These are phyloP conservation scores for Trebouxia sp. DNA, from an alignment of 139 green algal species.

Conservation along the genomic window DNA sequence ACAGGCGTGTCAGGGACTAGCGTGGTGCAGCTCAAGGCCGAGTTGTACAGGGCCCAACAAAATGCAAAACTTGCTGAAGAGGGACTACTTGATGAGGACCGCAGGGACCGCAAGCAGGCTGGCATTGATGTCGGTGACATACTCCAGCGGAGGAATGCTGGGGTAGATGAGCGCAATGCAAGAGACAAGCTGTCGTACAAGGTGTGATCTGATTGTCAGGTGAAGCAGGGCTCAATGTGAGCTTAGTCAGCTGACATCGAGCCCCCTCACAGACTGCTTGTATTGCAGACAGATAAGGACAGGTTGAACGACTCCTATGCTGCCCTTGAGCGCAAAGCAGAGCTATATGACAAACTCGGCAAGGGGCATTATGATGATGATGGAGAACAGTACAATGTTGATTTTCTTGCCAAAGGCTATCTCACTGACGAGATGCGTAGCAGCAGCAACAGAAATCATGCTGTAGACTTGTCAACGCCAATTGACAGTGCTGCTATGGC, in stretches of 20 bases:
- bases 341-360: constrained; percentile 76
- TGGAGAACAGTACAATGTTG: constrained; percentile 76
- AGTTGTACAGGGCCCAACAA: constrained; percentile 74
- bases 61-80: constrained; percentile 47
- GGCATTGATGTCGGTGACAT: constrained; percentile 52
- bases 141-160: constrained; percentile 56
- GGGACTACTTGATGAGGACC: constrained; percentile 35
- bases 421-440: constrained; percentile 32
- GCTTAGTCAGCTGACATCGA: too few relatives aligned
- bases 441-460: not conserved
- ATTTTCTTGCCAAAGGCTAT: constrained; percentile 65
- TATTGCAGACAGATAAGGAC: constrained; percentile 39
- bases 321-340: constrained; percentile 79
- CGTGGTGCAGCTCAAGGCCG: constrained; percentile 76
- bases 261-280: not conserved
- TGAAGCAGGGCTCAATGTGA: not conserved
- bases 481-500: constrained; percentile 42
- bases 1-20: constrained; percentile 63
- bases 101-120: constrained; percentile 25
- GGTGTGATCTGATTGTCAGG: constrained; percentile 1
- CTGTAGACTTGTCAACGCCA: not conserved
- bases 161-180: constrained; percentile 66
- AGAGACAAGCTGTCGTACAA: constrained; percentile 69
- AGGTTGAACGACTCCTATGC: constrained; percentile 47
- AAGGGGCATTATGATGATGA: constrained; percentile 48